Evolutionary conservation across 1,284 basidiomycete genomes (phyloP).

Genomic region (Volvariella volvacea): DNA sequence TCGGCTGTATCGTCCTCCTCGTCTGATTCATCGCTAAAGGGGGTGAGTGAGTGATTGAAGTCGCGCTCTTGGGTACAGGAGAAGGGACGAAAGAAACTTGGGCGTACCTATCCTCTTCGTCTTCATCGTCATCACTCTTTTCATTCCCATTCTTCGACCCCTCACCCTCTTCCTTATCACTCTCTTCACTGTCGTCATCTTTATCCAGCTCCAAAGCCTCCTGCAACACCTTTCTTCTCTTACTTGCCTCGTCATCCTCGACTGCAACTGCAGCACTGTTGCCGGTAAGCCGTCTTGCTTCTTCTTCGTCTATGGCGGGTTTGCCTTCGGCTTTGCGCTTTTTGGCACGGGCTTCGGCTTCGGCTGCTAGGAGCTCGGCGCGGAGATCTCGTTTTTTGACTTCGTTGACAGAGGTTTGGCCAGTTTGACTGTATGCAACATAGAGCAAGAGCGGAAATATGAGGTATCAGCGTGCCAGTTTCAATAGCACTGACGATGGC

Average conservation of each 20-base stretch:
- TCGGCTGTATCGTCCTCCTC: conserved; percentile 90
- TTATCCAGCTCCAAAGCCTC: conserved; percentile 81
- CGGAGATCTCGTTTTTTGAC: conserved; percentile 76
- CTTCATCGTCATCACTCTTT: conserved; percentile 26
- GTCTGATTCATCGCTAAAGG: conserved; percentile 30
- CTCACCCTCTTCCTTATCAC: conserved; percentile 27
- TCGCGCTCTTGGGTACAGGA: no score
- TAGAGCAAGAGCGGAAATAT: neutral
- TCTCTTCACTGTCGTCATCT: conserved; percentile 71
- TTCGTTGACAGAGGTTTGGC: conserved; percentile 74
- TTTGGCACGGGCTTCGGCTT: conserved; percentile 77
- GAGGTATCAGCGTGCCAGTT: neutral
- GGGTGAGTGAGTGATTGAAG: neutral
- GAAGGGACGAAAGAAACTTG: no score
- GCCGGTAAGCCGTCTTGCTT: neutral
- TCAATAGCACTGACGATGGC: neutral
- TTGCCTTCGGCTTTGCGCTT: conserved; percentile 84
- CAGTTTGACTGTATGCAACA: conserved; percentile 55
- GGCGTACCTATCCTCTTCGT: conserved; percentile 9
- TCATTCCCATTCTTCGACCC: conserved; percentile 17
- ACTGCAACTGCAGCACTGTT: conserved; percentile 17
- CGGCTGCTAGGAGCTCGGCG: conserved; percentile 76
- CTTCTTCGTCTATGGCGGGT: conserved; percentile 15
- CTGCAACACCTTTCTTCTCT: conserved; percentile 76
- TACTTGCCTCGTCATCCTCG: conserved; percentile 62